These are phyloP conservation scores for Paecilomyces fulvus DNA, from an alignment of 2,329 filamentous ascomycete species.

Conservation along the genomic window DNA sequence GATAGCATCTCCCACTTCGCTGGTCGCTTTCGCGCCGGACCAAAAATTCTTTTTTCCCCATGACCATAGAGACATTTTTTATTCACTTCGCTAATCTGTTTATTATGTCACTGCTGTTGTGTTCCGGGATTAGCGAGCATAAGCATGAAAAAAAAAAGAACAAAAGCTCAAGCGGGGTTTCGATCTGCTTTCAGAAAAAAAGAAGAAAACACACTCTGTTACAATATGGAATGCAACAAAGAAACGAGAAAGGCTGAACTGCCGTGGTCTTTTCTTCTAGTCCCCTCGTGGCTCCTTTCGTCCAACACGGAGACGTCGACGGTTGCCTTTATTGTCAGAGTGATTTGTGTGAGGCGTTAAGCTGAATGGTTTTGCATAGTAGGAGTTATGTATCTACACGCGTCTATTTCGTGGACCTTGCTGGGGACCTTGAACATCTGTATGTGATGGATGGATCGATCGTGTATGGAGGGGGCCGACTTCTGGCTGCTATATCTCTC, in stretches of 20 bases:
- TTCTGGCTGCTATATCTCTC: background rate
- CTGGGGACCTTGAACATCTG: background rate
- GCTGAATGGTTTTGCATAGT: background rate
- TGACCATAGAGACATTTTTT: slow-evolving; percentile 24
- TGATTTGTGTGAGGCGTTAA: background rate
- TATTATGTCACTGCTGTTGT: slow-evolving; percentile 5
- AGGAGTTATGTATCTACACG: background rate
- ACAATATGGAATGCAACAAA: background rate
- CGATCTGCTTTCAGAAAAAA: slow-evolving; percentile 3
- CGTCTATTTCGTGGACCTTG: background rate
- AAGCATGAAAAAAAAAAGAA: slow-evolving; percentile 18
- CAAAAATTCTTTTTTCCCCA: slow-evolving; percentile 18
- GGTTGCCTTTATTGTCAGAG: background rate
- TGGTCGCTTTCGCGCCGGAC: slow-evolving; percentile 21
- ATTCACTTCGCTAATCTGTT: slow-evolving; percentile 5
- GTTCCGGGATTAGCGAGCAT: slow-evolving; percentile 21
- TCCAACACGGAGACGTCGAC: background rate
- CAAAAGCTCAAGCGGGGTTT: slow-evolving; percentile 12
- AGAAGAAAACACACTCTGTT: background rate
- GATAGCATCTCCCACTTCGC: slow-evolving; percentile 17
- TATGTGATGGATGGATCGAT: background rate
- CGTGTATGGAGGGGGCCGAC: background rate
- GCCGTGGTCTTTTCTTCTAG: background rate
- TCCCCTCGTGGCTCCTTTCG: background rate
- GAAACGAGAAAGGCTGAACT: background rate